Evolutionary conservation across 2,329 filamentous ascomycete genomes (phyloP).

Genomic region (Aspergillus sclerotialis): DNA sequence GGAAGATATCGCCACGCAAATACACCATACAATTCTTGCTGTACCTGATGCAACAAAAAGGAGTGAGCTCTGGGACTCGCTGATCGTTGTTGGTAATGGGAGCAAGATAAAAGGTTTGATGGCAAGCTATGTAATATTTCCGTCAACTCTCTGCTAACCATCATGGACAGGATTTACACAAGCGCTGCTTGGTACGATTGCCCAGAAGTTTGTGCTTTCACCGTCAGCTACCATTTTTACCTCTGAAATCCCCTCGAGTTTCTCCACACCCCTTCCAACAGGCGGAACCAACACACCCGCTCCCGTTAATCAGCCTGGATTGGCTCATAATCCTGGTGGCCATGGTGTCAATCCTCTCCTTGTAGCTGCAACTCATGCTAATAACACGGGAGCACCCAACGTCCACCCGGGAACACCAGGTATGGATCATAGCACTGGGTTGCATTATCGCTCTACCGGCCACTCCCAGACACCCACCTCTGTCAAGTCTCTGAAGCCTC

Average conservation of each 20-base stretch:
- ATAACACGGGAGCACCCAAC: conserved; percentile 31
- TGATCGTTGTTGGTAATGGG: conserved; percentile 89
- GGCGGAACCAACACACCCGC: conserved; percentile 81
- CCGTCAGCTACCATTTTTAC: conserved; percentile 96
- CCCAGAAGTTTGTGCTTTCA: conserved; percentile 78
- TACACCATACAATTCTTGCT: conserved; percentile 75
- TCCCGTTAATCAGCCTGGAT: conserved; percentile 36
- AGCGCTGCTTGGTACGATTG: conserved; percentile 72
- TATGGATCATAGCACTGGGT: conserved; percentile 25
- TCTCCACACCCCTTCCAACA: conserved; percentile 84
- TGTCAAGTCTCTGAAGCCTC: conserved; percentile 70
- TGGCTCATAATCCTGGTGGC: conserved; percentile 49
- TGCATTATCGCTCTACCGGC: conserved; percentile 51
- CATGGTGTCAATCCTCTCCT: conserved; percentile 79
- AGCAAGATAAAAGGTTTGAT: conserved; percentile 53
- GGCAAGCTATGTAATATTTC: neutral
- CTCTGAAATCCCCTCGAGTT: conserved; percentile 87
- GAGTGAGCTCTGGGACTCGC: conserved; percentile 80
- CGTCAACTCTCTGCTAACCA: conserved; percentile 38
- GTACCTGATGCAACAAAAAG: conserved; percentile 81
- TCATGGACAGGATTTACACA: conserved; percentile 66
- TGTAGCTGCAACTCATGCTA: conserved; percentile 68
- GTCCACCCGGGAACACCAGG: conserved; percentile 28
- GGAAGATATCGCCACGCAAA: conserved; percentile 73
- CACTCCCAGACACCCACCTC: conserved; percentile 73